Evolutionary conservation across 1,284 basidiomycete species (phyloP).

Genomic region (Ustilago sp.): DNA sequence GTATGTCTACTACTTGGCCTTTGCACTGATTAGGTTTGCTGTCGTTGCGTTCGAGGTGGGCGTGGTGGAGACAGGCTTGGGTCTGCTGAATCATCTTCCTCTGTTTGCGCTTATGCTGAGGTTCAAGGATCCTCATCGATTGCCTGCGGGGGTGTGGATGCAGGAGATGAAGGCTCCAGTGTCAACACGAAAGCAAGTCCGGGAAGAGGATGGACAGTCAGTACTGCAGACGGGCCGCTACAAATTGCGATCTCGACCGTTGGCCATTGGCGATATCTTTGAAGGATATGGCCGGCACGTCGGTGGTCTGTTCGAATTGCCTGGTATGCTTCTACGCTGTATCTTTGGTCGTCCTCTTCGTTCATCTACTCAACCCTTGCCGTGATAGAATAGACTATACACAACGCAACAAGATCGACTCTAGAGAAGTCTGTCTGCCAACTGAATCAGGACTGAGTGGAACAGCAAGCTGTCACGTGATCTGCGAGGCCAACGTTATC

Average conservation of each 20-base stretch:
- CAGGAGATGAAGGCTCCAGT: slow-evolving; percentile 7
- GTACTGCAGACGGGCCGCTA: slow-evolving; percentile 14
- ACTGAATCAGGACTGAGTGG: too few relatives aligned
- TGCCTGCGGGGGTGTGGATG: slow-evolving; percentile 73
- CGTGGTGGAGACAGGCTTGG: slow-evolving; percentile 51
- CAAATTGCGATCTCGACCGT: slow-evolving; percentile 35
- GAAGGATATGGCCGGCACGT: slow-evolving; percentile 50
- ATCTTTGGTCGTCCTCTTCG: slow-evolving; percentile 36
- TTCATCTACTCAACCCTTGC: not conserved
- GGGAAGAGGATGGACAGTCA: not conserved
- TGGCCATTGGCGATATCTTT: slow-evolving; percentile 46
- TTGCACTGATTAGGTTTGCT: slow-evolving; percentile 76
- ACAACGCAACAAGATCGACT: not conserved
- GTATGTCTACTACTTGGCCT: slow-evolving; percentile 83
- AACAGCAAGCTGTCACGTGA: not conserved
- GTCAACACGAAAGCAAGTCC: not conserved
- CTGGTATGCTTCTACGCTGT: slow-evolving; percentile 38
- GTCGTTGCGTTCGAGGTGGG: slow-evolving; percentile 29
- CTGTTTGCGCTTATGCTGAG: slow-evolving; percentile 87
- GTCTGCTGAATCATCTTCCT: slow-evolving; percentile 88
- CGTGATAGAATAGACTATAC: not conserved
- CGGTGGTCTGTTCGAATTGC: slow-evolving; percentile 36
- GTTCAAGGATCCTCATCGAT: slow-evolving; percentile 83
- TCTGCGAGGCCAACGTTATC: not conserved
- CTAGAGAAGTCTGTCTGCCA: too few relatives aligned